phyloP scores from a whole-genome alignment of 176 grass and related monocot genomes.

The Stipa capillata region DNA sequence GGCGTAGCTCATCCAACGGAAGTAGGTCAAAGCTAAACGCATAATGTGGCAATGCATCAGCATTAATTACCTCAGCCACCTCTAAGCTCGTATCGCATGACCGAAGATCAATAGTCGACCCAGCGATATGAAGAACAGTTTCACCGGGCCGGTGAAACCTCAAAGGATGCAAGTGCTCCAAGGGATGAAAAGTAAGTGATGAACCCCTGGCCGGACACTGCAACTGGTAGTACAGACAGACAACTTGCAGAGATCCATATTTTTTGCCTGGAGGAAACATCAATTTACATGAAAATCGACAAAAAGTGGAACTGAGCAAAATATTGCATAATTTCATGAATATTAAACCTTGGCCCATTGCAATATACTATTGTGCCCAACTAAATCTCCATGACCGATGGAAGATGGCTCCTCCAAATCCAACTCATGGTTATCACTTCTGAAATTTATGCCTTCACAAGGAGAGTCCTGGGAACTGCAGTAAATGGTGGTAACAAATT shows the following conservation, averaged over 20 bases:
- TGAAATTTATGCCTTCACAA: constrained; percentile 55
- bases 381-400: constrained; percentile 63
- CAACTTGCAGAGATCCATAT: constrained; percentile 81
- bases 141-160: constrained; percentile 90
- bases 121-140: constrained; percentile 94
- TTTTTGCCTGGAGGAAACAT: constrained; percentile 57
- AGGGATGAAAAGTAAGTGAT: constrained; percentile 75
- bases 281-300: constrained; percentile 14
- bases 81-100: constrained; percentile 80
- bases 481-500: constrained; percentile 1
- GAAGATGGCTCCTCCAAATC: constrained; percentile 90
- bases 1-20: neutral
- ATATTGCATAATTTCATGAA: constrained; percentile 11
- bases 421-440: constrained; percentile 44
- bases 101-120: constrained; percentile 77
- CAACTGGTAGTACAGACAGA: constrained; percentile 81
- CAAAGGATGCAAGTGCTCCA: constrained; percentile 92
- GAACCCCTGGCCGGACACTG: constrained; percentile 82
- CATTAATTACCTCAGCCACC: constrained; percentile 69
- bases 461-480: constrained; percentile 62
- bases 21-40: neutral
- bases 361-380: constrained; percentile 56
- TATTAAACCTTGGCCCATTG: constrained; percentile 86
- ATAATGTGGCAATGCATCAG: constrained; percentile 4
- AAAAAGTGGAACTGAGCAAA: neutral